Conservation (phyloP, 345 rosid genomes). For the Acer yangbiense region DNA sequence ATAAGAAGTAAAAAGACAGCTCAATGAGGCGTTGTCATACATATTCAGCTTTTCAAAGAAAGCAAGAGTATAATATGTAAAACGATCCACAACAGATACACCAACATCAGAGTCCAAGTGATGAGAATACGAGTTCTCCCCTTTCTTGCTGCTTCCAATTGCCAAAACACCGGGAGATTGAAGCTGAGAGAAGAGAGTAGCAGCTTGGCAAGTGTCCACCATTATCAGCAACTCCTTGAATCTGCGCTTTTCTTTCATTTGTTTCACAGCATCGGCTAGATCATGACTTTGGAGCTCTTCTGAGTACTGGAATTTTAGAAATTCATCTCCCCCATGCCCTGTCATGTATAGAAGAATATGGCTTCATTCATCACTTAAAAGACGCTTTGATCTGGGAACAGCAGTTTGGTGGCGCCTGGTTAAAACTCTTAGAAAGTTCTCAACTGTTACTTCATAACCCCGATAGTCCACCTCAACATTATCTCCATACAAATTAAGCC, state of each 20-base stretch:
- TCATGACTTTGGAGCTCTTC: conserved; percentile 99
- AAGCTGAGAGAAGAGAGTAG: conserved; percentile 96
- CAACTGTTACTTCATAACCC: conserved; percentile 96
- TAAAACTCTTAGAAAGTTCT: conserved; percentile 86
- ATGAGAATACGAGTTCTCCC: conserved; percentile 98
- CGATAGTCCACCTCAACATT: conserved; percentile 99
- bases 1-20: conserved; percentile 84
- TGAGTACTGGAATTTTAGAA: conserved; percentile 93
- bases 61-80: conserved; percentile 90
- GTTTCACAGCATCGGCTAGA: conserved; percentile 98
- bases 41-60: conserved; percentile 91
- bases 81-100: conserved; percentile 94
- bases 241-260: conserved; percentile 96
- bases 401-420: conserved; percentile 89
- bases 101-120: conserved; percentile 98
- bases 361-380: conserved; percentile 97
- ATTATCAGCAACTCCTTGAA: conserved; percentile 96
- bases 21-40: conserved; percentile 85
- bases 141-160: conserved; percentile 96
- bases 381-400: conserved; percentile 99
- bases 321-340: conserved; percentile 98
- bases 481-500: conserved; percentile 95
- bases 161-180: conserved; percentile 96
- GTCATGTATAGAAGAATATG: conserved; percentile 98
- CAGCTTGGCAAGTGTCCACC: conserved; percentile 99